A percentile compares a stretch with the other conserved stretches of the same genome.
Conservation (phyloP, 2,329 filamentous ascomycete genomes). For the Colletotrichum kahawae region DNA sequence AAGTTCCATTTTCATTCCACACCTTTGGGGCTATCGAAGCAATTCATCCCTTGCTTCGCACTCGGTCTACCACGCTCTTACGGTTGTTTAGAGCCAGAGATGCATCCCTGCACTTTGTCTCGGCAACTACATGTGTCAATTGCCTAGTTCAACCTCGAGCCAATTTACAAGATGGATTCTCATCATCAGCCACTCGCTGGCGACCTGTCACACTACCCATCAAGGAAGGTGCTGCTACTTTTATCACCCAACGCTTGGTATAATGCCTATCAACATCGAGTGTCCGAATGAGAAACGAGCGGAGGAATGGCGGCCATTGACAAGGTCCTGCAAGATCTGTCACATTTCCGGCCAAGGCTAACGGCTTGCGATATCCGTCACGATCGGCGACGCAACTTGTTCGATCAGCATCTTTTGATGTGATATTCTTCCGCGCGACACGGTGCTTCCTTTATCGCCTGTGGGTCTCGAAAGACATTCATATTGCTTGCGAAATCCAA, state of each 20-base stretch:
- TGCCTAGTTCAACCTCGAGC: neutral
- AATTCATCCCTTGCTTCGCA: conserved; percentile 12
- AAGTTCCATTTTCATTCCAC: neutral
- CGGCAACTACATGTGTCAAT: neutral
- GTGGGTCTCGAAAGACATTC: neutral
- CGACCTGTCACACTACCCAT: neutral
- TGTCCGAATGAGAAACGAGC: neutral
- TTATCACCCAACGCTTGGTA: neutral
- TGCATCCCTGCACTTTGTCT: neutral
- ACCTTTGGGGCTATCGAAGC: neutral
- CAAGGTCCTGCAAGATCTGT: neutral
- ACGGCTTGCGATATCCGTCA: neutral
- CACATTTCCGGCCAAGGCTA: neutral
- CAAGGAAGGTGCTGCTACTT: neutral
- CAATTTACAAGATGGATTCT: neutral
- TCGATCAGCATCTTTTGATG: neutral
- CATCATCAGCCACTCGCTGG: neutral
- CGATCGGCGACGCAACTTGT: neutral
- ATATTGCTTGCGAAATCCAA: neutral
- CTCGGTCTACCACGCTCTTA: neutral
- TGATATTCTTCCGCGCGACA: neutral
- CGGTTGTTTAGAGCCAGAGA: neutral
- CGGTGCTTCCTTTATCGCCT: neutral
- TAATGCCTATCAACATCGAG: conserved; percentile 2
- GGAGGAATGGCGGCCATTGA: neutral